These are phyloP conservation scores for Boletellus dicymbophilus DNA, from an alignment of 1,284 basidiomycete genomes.

Conservation along the genomic window DNA sequence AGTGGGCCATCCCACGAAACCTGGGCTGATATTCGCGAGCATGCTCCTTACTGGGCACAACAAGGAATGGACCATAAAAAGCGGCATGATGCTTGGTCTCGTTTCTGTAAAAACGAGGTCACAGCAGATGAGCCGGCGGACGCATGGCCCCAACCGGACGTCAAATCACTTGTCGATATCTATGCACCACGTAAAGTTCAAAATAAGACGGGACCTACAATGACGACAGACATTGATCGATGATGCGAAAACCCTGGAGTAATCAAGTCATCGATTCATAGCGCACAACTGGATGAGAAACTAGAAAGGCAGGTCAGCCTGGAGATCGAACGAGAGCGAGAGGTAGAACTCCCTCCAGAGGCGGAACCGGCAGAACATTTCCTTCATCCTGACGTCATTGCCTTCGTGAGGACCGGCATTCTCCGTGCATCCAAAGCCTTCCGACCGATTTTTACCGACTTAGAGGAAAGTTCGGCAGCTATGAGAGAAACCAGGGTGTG, in stretches of 20 bases:
- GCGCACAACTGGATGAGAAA: constrained; percentile 39
- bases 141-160: constrained; percentile 38
- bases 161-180: constrained; percentile 37
- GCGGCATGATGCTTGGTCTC: constrained; percentile 33
- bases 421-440: background rate
- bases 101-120: constrained; percentile 9
- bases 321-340: constrained; percentile 40
- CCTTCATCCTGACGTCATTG: constrained; percentile 8
- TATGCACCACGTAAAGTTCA: constrained; percentile 20
- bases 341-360: background rate
- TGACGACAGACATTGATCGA: constrained; percentile 21
- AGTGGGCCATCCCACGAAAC: constrained; percentile 47
- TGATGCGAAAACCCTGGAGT: constrained; percentile 31
- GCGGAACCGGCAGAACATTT: background rate
- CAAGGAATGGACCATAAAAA: constrained; percentile 43
- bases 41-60: constrained; percentile 43
- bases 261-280: constrained; percentile 2
- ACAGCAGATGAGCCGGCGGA: constrained; percentile 11
- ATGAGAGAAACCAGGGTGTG: too few species aligned
- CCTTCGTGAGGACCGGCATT: constrained; percentile 22
- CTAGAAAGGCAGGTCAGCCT: constrained; percentile 45
- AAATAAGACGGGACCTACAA: background rate
- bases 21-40: constrained; percentile 39
- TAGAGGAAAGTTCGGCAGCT: background rate
- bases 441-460: background rate